Percentiles rank a stretch among this genome's conserved stretches.
Conservation (phyloP, 106 monocot genomes). For the Acorus calamus region DNA sequence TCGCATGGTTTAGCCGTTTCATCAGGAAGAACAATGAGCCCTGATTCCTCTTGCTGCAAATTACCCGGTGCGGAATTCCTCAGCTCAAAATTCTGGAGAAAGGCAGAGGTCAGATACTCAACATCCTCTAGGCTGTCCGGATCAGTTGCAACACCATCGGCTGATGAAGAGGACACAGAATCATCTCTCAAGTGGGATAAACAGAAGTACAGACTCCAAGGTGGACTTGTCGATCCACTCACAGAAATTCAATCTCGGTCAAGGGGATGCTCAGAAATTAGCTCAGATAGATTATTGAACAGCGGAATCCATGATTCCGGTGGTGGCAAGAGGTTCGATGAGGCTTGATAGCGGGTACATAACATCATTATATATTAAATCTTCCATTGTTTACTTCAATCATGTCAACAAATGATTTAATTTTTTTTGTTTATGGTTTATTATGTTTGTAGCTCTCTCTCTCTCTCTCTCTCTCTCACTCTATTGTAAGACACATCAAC, state of each 20-base stretch:
- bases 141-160: neutral
- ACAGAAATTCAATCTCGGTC: conserved; percentile 42
- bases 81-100: conserved; percentile 72
- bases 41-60: conserved; percentile 56
- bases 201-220: conserved; percentile 20
- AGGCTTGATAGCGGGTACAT: too few relatives aligned
- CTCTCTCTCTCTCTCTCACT: too few relatives aligned
- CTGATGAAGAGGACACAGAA: conserved; percentile 20
- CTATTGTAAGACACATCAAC: too few relatives aligned
- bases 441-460: too few relatives aligned
- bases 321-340: conserved; percentile 9
- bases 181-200: conserved; percentile 34
- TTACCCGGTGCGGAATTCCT: conserved; percentile 75
- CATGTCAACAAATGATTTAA: too few relatives aligned
- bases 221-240: conserved; percentile 56
- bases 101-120: conserved; percentile 47
- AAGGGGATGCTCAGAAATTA: conserved; percentile 12
- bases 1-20: conserved; percentile 55
- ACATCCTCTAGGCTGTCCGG: conserved; percentile 29
- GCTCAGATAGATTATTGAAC: conserved; percentile 15
- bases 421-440: too few relatives aligned
- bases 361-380: too few relatives aligned
- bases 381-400: too few relatives aligned
- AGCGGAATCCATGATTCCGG: conserved; percentile 2
- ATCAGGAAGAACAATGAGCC: conserved; percentile 29